phyloP scores from a whole-genome alignment of 768 basidiomycete species.

The Leccinum aurantiacum region DNA sequence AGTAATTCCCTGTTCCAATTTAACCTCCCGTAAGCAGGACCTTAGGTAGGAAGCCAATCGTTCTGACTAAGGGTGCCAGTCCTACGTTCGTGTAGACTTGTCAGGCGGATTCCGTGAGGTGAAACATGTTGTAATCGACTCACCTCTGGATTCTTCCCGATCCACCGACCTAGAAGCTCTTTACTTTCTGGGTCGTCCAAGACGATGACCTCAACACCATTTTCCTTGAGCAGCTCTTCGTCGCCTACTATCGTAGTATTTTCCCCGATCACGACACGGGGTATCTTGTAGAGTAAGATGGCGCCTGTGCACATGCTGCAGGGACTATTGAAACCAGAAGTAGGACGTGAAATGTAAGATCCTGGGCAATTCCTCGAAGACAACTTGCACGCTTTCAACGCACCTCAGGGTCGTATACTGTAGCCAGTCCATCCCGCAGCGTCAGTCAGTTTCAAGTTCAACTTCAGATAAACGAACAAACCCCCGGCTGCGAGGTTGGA shows the following conservation, averaged over 20 bases:
- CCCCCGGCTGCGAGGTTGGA: neutral
- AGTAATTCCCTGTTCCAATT: constrained; percentile 44
- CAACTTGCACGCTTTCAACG: neutral
- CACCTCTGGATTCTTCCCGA: constrained; percentile 55
- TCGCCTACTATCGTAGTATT: constrained; percentile 53
- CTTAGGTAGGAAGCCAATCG: neutral
- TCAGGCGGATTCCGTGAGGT: neutral
- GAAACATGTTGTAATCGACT: neutral
- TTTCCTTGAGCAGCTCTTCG: constrained; percentile 51
- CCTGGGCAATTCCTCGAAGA: neutral
- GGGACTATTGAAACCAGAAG: constrained; percentile 36
- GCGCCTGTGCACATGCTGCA: constrained; percentile 69
- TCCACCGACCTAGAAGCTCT: constrained; percentile 54
- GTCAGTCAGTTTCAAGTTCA: neutral
- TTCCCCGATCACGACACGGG: constrained; percentile 66
- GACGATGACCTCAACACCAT: constrained; percentile 57
- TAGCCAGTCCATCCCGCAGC: neutral
- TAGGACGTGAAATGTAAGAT: neutral
- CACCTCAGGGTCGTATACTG: constrained; percentile 43
- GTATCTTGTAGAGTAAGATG: constrained; percentile 62
- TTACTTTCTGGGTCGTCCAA: constrained; percentile 51
- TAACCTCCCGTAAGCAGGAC: constrained; percentile 35
- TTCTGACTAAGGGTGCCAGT: neutral
- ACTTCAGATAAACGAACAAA: neutral
- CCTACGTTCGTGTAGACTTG: neutral